Percentiles rank a stretch among this genome's conserved stretches.
Conservation (phyloP, 2,329 filamentous ascomycete genomes). For the Aspergillus udagawae region DNA sequence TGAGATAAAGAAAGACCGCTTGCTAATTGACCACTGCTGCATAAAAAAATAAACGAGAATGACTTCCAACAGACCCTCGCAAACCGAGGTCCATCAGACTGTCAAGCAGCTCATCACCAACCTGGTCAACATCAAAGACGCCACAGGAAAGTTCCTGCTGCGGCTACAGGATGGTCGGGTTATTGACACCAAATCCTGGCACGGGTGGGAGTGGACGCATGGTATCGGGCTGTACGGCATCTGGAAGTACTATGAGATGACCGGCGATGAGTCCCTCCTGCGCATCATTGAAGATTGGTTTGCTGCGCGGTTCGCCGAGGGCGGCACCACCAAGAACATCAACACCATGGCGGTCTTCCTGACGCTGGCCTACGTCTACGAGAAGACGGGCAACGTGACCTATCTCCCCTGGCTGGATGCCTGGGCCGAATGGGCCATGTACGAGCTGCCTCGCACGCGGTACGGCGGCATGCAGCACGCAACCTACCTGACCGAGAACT, state of each 20-base stretch:
- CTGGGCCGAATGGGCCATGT: conserved; percentile 80
- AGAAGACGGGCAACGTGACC: conserved; percentile 63
- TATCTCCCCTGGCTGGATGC: conserved; percentile 74
- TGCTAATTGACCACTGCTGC: background rate
- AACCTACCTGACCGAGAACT: conserved; percentile 67
- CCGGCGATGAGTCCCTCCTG: conserved; percentile 57
- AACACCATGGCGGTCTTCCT: conserved; percentile 79
- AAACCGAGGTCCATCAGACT: conserved; percentile 47
- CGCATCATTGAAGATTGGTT: conserved; percentile 72
- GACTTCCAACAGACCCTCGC: conserved; percentile 7
- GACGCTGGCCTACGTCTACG: conserved; percentile 73
- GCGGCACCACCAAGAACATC: conserved; percentile 77
- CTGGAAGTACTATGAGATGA: conserved; percentile 76
- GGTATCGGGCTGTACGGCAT: conserved; percentile 76
- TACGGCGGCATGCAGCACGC: conserved; percentile 72
- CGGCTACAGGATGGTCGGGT: conserved; percentile 67
- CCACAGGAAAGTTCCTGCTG: conserved; percentile 69
- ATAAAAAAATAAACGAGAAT: conserved; percentile 12
- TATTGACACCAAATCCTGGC: conserved; percentile 80
- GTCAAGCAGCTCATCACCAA: conserved; percentile 68
- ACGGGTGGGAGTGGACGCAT: conserved; percentile 74
- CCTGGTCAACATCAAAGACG: conserved; percentile 73
- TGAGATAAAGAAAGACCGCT: background rate
- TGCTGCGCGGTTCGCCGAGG: conserved; percentile 61
- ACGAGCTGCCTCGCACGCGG: conserved; percentile 67